These are phyloP conservation scores for Phylloporus scabripes DNA, from an alignment of 768 basidiomycete species.

Conservation along the genomic window DNA sequence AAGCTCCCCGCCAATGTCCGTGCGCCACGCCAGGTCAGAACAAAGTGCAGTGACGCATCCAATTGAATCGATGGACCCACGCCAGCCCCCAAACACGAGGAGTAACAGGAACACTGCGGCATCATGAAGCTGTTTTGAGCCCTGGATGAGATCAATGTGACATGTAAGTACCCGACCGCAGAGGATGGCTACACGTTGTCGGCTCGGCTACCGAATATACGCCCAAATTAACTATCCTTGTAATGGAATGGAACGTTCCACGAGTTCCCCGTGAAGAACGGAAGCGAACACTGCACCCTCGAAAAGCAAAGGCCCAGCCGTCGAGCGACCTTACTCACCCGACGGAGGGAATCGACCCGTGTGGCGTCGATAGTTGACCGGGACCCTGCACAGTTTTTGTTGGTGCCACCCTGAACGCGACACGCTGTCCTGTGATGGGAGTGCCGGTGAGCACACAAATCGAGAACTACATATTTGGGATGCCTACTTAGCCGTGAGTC, in stretches of 20 bases:
- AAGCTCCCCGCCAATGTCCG: no score
- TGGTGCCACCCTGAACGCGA: background rate
- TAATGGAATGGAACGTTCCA: background rate
- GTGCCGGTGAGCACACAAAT: background rate
- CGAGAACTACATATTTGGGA: background rate
- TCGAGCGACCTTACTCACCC: no score
- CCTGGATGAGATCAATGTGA: no score
- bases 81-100: background rate
- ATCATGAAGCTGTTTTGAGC: background rate
- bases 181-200: background rate
- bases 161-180: background rate
- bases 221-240: no score
- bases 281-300: background rate
- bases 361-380: background rate
- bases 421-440: background rate
- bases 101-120: background rate
- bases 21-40: background rate
- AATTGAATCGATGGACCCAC: no score
- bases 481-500: background rate
- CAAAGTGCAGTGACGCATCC: background rate
- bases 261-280: background rate
- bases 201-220: background rate
- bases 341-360: background rate
- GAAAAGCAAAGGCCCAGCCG: no score
- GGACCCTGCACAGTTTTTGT: no score